Evolutionary conservation across 225 moss, liverwort and hornwort genomes (phyloP).

Genomic region (Physcomitrellopsis africana): DNA sequence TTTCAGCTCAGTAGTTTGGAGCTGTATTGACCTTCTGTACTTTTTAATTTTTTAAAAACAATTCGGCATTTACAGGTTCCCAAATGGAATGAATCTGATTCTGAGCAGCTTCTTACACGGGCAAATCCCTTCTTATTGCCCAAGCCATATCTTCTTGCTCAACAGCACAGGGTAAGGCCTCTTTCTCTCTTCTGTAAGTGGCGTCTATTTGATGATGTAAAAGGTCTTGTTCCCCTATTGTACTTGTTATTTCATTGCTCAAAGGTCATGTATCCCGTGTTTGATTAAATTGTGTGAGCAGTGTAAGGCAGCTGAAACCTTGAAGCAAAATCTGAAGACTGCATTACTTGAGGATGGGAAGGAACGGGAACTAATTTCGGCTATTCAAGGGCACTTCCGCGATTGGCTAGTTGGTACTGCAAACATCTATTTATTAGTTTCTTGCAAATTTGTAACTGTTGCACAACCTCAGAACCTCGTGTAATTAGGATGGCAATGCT

Average conservation of each 20-base stretch:
- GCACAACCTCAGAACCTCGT: background rate
- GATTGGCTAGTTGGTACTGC: constrained; percentile 93
- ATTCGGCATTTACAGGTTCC: constrained; percentile 69
- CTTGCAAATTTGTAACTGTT: background rate
- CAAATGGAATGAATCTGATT: constrained; percentile 78
- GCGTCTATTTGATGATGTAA: background rate
- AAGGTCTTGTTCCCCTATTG: constrained; percentile 1
- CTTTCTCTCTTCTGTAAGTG: constrained; percentile 13
- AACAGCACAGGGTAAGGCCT: constrained; percentile 81
- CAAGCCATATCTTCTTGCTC: constrained; percentile 79
- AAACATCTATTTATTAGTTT: constrained; percentile 6
- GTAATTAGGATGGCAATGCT: constrained; percentile 18
- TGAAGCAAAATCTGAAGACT: constrained; percentile 83
- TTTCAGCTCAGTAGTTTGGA: constrained; percentile 5
- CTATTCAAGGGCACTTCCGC: constrained; percentile 86
- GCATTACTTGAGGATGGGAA: constrained; percentile 78
- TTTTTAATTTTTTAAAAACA: background rate
- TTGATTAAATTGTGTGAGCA: constrained; percentile 36
- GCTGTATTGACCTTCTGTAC: background rate
- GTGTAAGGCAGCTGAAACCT: constrained; percentile 84
- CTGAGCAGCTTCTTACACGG: constrained; percentile 72
- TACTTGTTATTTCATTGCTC: background rate
- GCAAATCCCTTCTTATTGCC: constrained; percentile 90
- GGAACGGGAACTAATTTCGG: constrained; percentile 75
- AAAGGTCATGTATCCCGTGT: constrained; percentile 8